A percentile compares a stretch with the other conserved stretches of the same genome.
Conservation (phyloP, 345 rosid genomes). For the Rhizophora apiculata region DNA sequence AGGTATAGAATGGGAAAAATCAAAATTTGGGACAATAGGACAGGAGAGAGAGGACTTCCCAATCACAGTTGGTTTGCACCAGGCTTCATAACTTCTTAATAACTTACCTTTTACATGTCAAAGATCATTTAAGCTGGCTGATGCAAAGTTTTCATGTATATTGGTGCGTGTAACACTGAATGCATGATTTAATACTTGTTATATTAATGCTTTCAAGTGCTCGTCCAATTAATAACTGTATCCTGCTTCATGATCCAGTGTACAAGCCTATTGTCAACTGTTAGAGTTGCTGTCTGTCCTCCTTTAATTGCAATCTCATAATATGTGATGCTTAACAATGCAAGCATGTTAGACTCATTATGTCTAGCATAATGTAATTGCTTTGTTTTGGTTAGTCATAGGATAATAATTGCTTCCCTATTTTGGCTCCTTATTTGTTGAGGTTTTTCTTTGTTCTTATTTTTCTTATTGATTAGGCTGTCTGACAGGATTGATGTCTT, state of each 20-base stretch:
- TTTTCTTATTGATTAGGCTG: conserved; percentile 57
- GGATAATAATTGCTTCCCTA: not conserved
- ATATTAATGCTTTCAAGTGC: not conserved
- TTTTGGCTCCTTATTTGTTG: not conserved
- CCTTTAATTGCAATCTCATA: not conserved
- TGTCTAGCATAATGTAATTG: not conserved
- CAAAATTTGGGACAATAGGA: too few species aligned
- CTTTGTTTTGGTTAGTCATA: not conserved
- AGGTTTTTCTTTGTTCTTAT: conserved; percentile 45
- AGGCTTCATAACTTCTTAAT: not conserved
- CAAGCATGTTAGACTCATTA: too few species aligned
- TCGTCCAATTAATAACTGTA: not conserved
- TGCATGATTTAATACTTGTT: not conserved
- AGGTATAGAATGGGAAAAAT: too few species aligned
- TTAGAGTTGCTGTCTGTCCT: not conserved
- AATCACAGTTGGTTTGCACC: too few species aligned
- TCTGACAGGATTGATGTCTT: conserved; percentile 69
- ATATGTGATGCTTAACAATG: not conserved
- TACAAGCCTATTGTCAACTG: not conserved
- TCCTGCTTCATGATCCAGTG: not conserved
- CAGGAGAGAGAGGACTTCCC: too few species aligned
- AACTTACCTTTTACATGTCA: not conserved
- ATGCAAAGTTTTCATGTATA: not conserved
- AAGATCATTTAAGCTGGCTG: not conserved
- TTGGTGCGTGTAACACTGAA: not conserved